These are phyloP conservation scores for Populus hybrid DNA, from an alignment of 441 rosid species.

Conservation along the genomic window DNA sequence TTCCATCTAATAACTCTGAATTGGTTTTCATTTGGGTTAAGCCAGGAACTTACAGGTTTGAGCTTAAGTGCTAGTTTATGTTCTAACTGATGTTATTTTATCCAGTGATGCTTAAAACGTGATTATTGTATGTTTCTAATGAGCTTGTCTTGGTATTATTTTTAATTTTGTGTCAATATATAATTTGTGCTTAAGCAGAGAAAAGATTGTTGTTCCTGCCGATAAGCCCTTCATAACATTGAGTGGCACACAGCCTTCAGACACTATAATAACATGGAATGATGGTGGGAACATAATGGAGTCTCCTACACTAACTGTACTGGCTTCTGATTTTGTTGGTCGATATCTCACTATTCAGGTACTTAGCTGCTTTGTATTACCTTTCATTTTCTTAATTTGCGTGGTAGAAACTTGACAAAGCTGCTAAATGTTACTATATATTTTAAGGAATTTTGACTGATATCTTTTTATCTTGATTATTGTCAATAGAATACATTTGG, in stretches of 20 bases:
- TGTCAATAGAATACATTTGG: conserved; percentile 52
- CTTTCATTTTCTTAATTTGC: no score
- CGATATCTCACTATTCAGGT: conserved; percentile 69
- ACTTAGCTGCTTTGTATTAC: not conserved
- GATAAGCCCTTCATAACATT: conserved; percentile 12
- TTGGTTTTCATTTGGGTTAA: conserved; percentile 49
- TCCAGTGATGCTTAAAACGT: not conserved
- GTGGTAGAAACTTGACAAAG: not conserved
- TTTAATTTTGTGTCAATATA: no score
- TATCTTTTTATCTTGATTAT: not conserved
- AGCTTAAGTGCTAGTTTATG: not conserved
- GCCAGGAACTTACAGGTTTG: conserved; percentile 69
- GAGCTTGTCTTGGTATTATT: not conserved
- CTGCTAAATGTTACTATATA: not conserved
- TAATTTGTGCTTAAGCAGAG: not conserved
- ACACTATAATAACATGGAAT: conserved; percentile 46
- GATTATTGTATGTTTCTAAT: not conserved
- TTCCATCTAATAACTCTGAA: conserved; percentile 47
- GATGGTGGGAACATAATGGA: conserved; percentile 47
- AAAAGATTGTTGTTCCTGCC: not conserved
- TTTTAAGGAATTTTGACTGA: not conserved
- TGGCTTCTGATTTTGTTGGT: conserved; percentile 67
- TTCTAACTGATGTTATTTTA: not conserved
- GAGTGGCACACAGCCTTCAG: conserved; percentile 52
- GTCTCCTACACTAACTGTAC: conserved; percentile 45